These are phyloP conservation scores for Rhododendron simsii DNA, from an alignment of 148 eudicot genomes.

Conservation along the genomic window DNA sequence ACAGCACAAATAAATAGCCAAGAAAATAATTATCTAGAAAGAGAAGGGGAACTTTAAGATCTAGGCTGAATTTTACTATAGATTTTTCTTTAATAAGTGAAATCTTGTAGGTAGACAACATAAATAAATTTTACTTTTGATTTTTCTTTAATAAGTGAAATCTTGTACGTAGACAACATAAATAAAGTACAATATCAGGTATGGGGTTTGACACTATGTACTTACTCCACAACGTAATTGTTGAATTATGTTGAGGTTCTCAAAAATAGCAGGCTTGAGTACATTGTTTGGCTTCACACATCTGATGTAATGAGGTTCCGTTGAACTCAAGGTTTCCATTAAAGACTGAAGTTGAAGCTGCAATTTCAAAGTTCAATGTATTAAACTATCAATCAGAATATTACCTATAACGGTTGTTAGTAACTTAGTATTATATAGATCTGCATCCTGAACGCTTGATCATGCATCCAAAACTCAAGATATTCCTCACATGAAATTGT, in stretches of 20 bases:
- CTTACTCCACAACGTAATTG: conserved; percentile 99
- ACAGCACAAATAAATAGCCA: conserved; percentile 16
- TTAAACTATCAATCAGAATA: conserved; percentile 12
- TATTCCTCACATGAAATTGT: not conserved
- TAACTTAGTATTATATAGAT: not conserved
- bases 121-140: not conserved
- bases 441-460: not conserved
- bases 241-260: conserved; percentile 78
- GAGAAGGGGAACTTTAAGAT: not conserved
- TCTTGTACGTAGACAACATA: not conserved
- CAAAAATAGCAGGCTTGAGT: conserved; percentile 93
- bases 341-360: conserved; percentile 98
- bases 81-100: not conserved
- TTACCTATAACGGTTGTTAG: not conserved
- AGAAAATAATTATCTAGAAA: conserved; percentile 1
- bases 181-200: conserved; percentile 1
- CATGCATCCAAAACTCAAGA: not conserved
- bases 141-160: not conserved
- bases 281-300: conserved; percentile 98
- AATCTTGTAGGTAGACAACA: not conserved
- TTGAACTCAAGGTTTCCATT: conserved; percentile 92
- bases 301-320: conserved; percentile 99
- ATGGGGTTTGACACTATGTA: conserved; percentile 18
- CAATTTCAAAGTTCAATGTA: conserved; percentile 20
- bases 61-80: not conserved